These are phyloP conservation scores for Hygrophila difformis DNA, from an alignment of 257 asterid species.

Conservation along the genomic window DNA sequence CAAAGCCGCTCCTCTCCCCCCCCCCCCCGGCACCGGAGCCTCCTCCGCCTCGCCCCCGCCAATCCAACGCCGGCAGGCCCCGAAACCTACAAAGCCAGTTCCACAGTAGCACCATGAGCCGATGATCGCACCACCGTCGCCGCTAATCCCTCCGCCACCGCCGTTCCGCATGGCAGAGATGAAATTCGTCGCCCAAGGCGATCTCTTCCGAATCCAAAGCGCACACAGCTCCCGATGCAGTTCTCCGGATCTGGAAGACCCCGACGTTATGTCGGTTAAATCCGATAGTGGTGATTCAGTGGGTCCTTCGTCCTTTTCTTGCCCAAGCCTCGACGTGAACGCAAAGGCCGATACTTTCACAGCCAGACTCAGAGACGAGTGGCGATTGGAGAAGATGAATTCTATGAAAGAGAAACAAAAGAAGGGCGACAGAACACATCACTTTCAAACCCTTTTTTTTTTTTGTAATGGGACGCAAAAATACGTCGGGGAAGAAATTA, in stretches of 20 bases:
- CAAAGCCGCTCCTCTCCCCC: conserved; percentile 20
- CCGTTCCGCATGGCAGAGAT: conserved; percentile 54
- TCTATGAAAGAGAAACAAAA: conserved; percentile 35
- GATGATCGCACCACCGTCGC: conserved; percentile 53
- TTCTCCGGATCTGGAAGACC: no score
- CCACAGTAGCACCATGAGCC: conserved; percentile 17
- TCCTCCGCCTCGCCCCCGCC: no score
- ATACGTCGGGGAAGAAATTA: no score
- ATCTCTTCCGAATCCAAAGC: conserved; percentile 52
- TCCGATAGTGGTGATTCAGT: conserved; percentile 57
- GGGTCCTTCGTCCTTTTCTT: conserved; percentile 51
- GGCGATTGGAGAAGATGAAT: conserved; percentile 74
- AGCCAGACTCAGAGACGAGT: conserved; percentile 61
- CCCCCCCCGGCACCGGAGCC: conserved; percentile 28
- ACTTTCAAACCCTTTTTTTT: no score
- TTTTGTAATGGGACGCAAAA: no score
- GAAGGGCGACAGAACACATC: no score
- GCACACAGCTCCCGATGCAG: conserved; percentile 49
- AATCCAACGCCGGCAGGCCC: conserved; percentile 36
- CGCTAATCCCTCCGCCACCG: conserved; percentile 51
- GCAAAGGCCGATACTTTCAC: conserved; percentile 65
- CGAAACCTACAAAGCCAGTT: conserved; percentile 46
- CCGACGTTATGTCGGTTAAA: no score
- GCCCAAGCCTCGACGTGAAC: conserved; percentile 92
- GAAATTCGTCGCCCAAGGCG: conserved; percentile 47